Evolutionary conservation across 2,329 filamentous ascomycete species (phyloP).

Genomic region (Aspergillus sp.): DNA sequence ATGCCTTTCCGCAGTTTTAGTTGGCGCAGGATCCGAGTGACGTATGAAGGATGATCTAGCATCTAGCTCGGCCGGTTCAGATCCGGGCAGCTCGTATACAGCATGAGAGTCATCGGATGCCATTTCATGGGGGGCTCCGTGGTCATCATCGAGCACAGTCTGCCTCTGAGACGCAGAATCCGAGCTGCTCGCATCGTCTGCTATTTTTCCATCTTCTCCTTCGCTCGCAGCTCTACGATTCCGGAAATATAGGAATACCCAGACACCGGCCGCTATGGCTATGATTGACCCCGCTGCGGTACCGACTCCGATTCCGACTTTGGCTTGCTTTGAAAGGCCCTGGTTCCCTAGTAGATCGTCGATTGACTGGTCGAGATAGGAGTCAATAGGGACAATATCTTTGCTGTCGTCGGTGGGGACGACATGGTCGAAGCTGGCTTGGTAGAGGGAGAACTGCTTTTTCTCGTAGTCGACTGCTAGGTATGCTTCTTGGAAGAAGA

Average conservation of each 20-base stretch:
- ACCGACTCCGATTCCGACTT: neutral
- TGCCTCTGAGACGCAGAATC: neutral
- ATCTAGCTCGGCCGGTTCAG: neutral
- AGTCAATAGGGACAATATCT: neutral
- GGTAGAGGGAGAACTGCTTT: neutral
- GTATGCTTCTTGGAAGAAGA: conserved; percentile 3
- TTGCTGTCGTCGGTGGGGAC: neutral
- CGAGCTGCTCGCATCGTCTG: neutral
- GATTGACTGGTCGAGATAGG: neutral
- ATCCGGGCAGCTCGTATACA: neutral
- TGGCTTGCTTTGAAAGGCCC: neutral
- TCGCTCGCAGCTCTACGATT: neutral
- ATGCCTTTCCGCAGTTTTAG: too few species aligned
- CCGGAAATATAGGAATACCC: neutral
- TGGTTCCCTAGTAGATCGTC: neutral
- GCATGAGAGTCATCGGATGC: neutral
- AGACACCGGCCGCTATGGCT: too few species aligned
- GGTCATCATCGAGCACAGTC: too few species aligned
- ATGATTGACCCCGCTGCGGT: neutral
- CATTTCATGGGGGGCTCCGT: neutral
- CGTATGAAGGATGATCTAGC: neutral
- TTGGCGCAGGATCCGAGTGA: neutral
- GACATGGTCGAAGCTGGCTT: neutral
- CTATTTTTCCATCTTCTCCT: neutral
- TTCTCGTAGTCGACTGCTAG: neutral